A percentile compares a stretch with the other conserved stretches of the same genome.
phyloP scores from a whole-genome alignment of 73 alveolate genomes.

The Blepharisma stoltei region DNA sequence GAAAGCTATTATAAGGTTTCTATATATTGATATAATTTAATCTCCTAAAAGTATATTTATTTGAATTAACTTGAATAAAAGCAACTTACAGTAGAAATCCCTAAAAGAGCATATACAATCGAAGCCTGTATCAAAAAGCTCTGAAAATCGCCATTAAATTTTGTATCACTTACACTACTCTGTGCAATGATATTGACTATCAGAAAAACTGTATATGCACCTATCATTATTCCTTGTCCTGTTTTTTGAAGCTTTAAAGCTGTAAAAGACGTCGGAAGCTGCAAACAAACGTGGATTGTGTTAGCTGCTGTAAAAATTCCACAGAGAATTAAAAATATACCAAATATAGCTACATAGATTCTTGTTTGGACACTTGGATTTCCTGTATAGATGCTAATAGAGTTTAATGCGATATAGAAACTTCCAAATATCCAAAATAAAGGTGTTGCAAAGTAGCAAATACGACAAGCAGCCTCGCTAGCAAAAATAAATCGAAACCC shows the following conservation, averaged over 20 bases:
- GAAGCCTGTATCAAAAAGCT: too few relatives aligned
- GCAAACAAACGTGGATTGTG: constrained; percentile 2
- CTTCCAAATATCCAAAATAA: constrained; percentile 1
- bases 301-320: background rate
- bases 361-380: background rate
- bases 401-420: background rate
- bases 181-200: too few relatives aligned
- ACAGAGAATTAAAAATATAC: background rate
- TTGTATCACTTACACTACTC: too few relatives aligned
- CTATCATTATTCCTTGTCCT: background rate
- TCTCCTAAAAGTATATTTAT: too few relatives aligned
- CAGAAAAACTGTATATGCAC: background rate
- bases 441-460: background rate
- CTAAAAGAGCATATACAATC: too few relatives aligned
- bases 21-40: too few relatives aligned
- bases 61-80: too few relatives aligned
- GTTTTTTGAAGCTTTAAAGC: background rate
- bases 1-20: too few relatives aligned
- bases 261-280: background rate
- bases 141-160: too few relatives aligned
- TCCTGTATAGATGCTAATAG: background rate
- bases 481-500: background rate
- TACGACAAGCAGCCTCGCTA: background rate
- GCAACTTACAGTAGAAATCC: too few relatives aligned
- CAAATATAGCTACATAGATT: background rate